These are phyloP conservation scores for Aureobasidium subglaciale DNA, from an alignment of 2,329 filamentous ascomycete genomes.

Conservation along the genomic window DNA sequence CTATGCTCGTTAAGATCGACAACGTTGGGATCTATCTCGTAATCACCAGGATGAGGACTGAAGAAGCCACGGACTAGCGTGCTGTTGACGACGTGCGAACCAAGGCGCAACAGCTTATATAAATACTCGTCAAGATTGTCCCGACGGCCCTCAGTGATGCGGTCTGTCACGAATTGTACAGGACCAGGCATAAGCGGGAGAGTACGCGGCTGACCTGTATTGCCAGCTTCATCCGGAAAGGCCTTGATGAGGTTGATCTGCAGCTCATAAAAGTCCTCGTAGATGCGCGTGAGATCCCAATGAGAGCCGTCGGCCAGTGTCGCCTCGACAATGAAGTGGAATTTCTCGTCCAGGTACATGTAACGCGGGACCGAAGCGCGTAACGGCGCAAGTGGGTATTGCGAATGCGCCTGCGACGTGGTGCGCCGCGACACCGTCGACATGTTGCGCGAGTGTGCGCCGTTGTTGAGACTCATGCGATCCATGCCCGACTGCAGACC, in stretches of 20 bases:
- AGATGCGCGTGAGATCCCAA: slow-evolving; percentile 91
- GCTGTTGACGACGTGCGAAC: slow-evolving; percentile 75
- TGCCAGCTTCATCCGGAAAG: slow-evolving; percentile 88
- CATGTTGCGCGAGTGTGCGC: slow-evolving; percentile 23
- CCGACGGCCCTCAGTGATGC: slow-evolving; percentile 85
- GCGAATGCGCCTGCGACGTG: slow-evolving; percentile 33
- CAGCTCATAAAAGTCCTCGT: slow-evolving; percentile 98
- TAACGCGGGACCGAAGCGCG: slow-evolving; percentile 83
- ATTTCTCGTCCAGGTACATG: slow-evolving; percentile 94
- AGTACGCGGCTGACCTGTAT: slow-evolving; percentile 66
- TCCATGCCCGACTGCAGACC: slow-evolving; percentile 51
- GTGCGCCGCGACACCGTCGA: slow-evolving; percentile 21
- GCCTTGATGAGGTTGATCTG: slow-evolving; percentile 89
- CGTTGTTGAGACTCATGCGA: slow-evolving; percentile 60
- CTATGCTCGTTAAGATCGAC: slow-evolving; percentile 54
- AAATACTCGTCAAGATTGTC: slow-evolving; percentile 95
- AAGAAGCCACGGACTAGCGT: slow-evolving; percentile 86
- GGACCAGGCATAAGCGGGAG: slow-evolving; percentile 97
- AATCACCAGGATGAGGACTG: slow-evolving; percentile 80
- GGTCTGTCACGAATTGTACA: slow-evolving; percentile 96
- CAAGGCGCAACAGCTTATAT: slow-evolving; percentile 79
- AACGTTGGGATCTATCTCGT: slow-evolving; percentile 73
- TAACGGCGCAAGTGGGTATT: slow-evolving; percentile 59
- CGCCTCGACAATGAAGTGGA: slow-evolving; percentile 96
- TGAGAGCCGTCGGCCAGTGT: slow-evolving; percentile 81